Evolutionary conservation across 371 early-diverging fungal species (phyloP).

Genomic region (Quaeritorhiza haematococci): DNA sequence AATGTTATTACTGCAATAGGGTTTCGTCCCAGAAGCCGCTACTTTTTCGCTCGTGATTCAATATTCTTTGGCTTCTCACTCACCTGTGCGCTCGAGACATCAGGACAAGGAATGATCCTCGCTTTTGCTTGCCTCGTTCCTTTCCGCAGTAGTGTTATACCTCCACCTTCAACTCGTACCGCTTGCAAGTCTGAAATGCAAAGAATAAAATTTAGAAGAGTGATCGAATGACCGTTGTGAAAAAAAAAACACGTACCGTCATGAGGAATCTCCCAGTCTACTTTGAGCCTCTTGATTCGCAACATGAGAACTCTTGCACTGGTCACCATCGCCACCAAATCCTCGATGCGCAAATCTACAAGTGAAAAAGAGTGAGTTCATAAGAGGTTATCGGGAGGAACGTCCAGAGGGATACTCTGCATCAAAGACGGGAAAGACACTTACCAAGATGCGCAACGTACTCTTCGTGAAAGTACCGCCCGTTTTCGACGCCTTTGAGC

Average conservation of each 20-base stretch:
- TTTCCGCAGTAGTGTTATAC: slow-evolving; percentile 28
- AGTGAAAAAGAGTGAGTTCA: background rate
- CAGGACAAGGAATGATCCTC: slow-evolving; percentile 38
- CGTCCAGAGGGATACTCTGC: background rate
- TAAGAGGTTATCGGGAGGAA: background rate
- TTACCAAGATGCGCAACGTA: slow-evolving; percentile 81
- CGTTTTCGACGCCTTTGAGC: slow-evolving; percentile 80
- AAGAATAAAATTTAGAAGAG: background rate
- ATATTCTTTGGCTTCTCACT: slow-evolving; percentile 19
- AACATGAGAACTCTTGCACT: slow-evolving; percentile 27
- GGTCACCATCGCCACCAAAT: slow-evolving; percentile 41
- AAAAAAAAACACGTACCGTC: slow-evolving; percentile 23
- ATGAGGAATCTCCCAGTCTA: slow-evolving; percentile 42
- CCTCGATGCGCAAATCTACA: slow-evolving; percentile 39
- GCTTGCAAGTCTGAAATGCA: slow-evolving; percentile 19
- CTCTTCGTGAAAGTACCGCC: slow-evolving; percentile 73
- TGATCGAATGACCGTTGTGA: background rate
- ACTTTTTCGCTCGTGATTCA: slow-evolving; percentile 4
- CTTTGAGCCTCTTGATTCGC: slow-evolving; percentile 27
- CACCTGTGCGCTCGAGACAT: slow-evolving; percentile 33
- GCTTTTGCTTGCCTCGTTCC: slow-evolving; percentile 25
- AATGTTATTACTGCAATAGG: slow-evolving; percentile 6
- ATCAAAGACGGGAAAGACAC: background rate
- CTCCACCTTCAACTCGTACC: slow-evolving; percentile 25
- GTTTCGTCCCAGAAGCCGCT: slow-evolving; percentile 5